Evolutionary conservation across 371 early-diverging fungal species (phyloP).

Genomic region (Mucor racemosus): DNA sequence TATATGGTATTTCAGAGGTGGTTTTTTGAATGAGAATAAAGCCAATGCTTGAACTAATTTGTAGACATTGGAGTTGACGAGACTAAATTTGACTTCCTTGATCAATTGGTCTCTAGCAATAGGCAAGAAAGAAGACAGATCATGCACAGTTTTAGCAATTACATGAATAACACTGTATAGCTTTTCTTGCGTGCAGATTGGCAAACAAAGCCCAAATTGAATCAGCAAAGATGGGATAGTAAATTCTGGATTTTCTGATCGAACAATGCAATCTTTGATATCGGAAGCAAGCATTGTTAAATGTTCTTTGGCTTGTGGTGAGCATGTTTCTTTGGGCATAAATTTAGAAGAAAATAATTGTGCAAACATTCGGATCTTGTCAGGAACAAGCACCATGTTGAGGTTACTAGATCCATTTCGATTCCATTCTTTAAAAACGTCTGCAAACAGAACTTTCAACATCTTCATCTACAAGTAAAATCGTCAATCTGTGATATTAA

Average conservation of each 20-base stretch:
- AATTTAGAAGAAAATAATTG: not conserved
- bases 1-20: not conserved
- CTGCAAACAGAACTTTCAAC: not conserved
- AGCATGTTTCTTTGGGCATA: not conserved
- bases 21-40: not conserved
- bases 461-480: not conserved
- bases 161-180: not conserved
- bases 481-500: not conserved
- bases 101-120: not conserved
- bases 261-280: not conserved
- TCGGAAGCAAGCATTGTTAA: slow-evolving; percentile 1
- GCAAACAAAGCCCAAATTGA: not conserved
- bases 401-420: not conserved
- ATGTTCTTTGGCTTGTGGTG: not conserved
- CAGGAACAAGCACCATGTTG: not conserved
- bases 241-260: not conserved
- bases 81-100: not conserved
- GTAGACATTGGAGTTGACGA: not conserved
- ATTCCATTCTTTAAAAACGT: not conserved
- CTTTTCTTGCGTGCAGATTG: not conserved
- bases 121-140: not conserved
- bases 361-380: not conserved
- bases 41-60: not conserved
- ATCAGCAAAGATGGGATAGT: not conserved
- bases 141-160: not conserved